Base-by-base conservation (phyloP, 371 early-diverging fungal genomes). In the Coemansia sp. region DNA sequence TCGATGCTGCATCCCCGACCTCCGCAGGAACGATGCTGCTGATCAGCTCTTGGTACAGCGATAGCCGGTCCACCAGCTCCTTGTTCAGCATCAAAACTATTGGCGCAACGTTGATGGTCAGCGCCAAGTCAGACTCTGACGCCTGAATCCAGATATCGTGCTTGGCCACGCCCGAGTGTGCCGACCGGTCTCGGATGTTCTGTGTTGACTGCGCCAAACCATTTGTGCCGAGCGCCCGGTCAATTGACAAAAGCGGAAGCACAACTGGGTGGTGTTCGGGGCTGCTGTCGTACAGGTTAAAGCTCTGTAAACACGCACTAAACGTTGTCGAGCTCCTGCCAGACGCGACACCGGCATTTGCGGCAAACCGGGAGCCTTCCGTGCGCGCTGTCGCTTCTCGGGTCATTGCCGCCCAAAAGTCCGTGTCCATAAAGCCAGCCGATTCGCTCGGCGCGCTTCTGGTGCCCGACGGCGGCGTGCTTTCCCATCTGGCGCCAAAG, bases 391-490 rank as follows among this genome's bases (percentile, higher is more conserved):
- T 55, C 0, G 66, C 54, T 30, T 66, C 65, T 52, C 66, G 75
- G 7, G 75, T 53, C 63, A 57, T 70, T 5, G 66, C 71, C 0
- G 75, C 75, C 75, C 75, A 75, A 55, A 62, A 66, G 35, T 70
- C 66, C 3, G 75, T 75, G 33, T 66, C 71, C 55, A 59, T 55
- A 40, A 69, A 66, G 4, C 55, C 65, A 0, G 43, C 39, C 9
- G 60, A 35, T 26, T 40, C 63, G 33, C 42, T 53, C 26, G 66
- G 63, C 26, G 70, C 59, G 30, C 55, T 66, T 11, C 35, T 10
- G 5, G 59, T 62, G 5, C 59, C 62, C 3, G 62, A 35, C 5
- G 57, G 54, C 4, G 72, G 67, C 12, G 50, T 33, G 34, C 66
- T 59, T 20, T 75, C 75, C 75, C 75, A 75, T 16, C 57, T 61